A percentile compares a stretch with the other conserved stretches of the same genome.
Conservation (phyloP, 2,329 filamentous ascomycete species). For the Neopestalotiopsis sp. region DNA sequence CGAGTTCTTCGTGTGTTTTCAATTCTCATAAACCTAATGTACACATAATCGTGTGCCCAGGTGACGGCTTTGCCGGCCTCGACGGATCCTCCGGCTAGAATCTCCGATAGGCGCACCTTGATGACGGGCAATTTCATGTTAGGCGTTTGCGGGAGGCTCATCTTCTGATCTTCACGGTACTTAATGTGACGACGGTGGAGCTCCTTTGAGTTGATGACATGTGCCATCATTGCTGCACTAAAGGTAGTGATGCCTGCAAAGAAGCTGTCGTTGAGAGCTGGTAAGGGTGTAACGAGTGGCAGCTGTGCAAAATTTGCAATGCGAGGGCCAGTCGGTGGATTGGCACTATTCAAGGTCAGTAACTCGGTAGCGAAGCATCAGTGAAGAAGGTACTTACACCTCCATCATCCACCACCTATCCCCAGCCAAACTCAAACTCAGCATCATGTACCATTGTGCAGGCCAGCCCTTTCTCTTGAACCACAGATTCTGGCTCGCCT, state of each 20-base stretch:
- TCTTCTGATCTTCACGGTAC: conserved; percentile 39
- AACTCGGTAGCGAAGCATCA: not conserved
- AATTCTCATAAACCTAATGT: conserved; percentile 61
- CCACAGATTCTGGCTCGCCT: conserved; percentile 69
- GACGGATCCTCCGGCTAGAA: conserved; percentile 34
- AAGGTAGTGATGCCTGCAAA: conserved; percentile 59
- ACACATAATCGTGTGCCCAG: conserved; percentile 67
- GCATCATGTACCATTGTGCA: conserved; percentile 73
- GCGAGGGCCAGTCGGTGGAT: conserved; percentile 25
- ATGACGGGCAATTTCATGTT: conserved; percentile 55
- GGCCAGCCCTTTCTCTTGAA: conserved; percentile 77
- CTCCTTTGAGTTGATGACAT: conserved; percentile 54
- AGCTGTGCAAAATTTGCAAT: conserved; percentile 44
- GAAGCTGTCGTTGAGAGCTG: conserved; percentile 54
- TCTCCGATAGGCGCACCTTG: conserved; percentile 54
- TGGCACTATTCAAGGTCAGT: conserved; percentile 3
- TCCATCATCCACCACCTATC: conserved; percentile 82
- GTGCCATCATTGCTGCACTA: conserved; percentile 56
- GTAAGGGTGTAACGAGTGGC: conserved; percentile 49
- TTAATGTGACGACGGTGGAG: conserved; percentile 52
- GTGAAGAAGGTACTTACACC: conserved; percentile 51
- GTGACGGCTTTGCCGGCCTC: conserved; percentile 33
- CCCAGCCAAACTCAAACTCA: conserved; percentile 72
- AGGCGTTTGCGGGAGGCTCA: conserved; percentile 46
- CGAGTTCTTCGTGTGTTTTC: conserved; percentile 29